Base-by-base conservation (phyloP, 495 filamentous ascomycete species). In the Trichocladium uniseriatum region DNA sequence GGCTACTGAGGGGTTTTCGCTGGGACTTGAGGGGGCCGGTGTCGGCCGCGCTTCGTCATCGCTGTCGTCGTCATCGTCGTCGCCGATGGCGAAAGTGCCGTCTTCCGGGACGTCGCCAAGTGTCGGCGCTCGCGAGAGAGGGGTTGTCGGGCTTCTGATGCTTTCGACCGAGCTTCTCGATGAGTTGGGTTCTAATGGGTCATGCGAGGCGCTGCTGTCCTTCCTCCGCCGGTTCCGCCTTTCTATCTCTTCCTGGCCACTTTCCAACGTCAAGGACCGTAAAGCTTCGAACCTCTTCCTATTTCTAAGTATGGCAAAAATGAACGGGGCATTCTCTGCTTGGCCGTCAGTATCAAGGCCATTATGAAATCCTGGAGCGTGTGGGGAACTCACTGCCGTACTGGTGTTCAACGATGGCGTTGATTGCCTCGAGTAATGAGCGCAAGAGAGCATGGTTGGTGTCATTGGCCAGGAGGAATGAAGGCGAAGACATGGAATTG, bases 401-500 rank as follows among this genome's bases (percentile, higher is more conserved):
- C 61, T 95, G 84, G 64, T 96, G 86, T 69, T 99, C 92, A 31
- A 97, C 73, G 24, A 96, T 84, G 2, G 89, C 79, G 60, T 95
- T 97, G 61, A 99, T 83, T 2, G 88, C 86, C 61, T 95, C 89
- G 11, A 99, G 73, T 28, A 99, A 67, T 0, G 90, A 89, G 16
- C 79, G 76, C 21, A 99, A 72, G 22, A 96, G 77, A 28, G 69
- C 66, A 50, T 99, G 87, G 50, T 99, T 99, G 13, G 78, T 87
- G 51, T 99, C 94, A 58, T 97, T 99, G 5, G 89, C 87, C 18
- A 99, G 70, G n/a, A 99, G 70, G 65, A 97, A 99, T 21, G 81
- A 85, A 1, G 94, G 94, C 1, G 92, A 85, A 6, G 92, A 95
- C 88, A 97, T 95, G 2, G 86, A 92, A 15, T 83, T 81, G 66